phyloP scores from a whole-genome alignment of 2,329 filamentous ascomycete species.

The Pseudocercospora cruenta region DNA sequence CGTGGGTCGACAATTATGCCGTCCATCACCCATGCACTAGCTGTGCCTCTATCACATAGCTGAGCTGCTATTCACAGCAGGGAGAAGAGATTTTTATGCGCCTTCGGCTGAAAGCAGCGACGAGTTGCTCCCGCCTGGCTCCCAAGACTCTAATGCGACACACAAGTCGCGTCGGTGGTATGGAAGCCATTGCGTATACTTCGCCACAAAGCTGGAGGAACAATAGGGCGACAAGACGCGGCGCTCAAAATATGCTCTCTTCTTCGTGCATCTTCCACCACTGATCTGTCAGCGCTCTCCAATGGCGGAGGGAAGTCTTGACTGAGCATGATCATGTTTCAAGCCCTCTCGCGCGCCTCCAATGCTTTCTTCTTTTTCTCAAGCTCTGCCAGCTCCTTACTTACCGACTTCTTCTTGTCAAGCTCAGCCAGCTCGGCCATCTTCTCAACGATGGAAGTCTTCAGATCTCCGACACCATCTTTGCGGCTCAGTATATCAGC shows the following conservation, averaged over 20 bases:
- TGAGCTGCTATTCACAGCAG: not conserved
- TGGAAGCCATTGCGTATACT: not conserved
- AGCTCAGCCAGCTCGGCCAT: constrained; percentile 36
- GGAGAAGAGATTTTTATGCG: not conserved
- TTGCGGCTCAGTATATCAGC: constrained; percentile 53
- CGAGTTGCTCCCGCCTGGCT: not conserved
- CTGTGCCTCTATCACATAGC: constrained; percentile 6
- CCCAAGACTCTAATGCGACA: too few species aligned
- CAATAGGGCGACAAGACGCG: not conserved
- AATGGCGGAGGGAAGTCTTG: not conserved
- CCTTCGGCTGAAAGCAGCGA: not conserved
- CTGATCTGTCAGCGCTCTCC: not conserved
- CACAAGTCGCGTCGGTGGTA: not conserved
- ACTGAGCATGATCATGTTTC: not conserved
- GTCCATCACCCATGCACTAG: not conserved
- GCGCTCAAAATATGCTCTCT: not conserved
- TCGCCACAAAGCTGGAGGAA: not conserved
- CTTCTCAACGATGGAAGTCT: constrained; percentile 36
- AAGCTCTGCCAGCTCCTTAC: constrained; percentile 13
- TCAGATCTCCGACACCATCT: constrained; percentile 43
- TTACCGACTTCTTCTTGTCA: constrained; percentile 28
- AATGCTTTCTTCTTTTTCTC: constrained; percentile 40
- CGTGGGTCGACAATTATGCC: not conserved
- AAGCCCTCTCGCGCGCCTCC: constrained; percentile 16
- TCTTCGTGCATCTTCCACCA: not conserved